Conservation (phyloP, 768 basidiomycete species). For the Epithele typhae region DNA sequence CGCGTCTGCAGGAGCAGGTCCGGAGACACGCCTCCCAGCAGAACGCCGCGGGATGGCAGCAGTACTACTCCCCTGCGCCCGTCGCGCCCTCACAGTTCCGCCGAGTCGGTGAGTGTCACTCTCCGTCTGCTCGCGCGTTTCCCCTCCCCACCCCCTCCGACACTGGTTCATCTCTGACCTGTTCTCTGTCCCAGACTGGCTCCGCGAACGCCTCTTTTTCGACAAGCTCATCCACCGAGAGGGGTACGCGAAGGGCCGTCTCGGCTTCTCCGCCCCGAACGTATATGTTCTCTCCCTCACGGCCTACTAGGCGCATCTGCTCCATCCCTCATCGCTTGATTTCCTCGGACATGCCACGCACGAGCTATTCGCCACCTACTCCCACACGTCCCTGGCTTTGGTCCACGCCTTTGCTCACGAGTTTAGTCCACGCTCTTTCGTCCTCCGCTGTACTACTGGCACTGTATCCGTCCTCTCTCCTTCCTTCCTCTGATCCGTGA, state of each 20-base stretch:
- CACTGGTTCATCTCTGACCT: not conserved
- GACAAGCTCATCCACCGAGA: slow-evolving; percentile 62
- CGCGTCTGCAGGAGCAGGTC: slow-evolving; percentile 68
- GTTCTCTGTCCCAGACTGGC: slow-evolving; percentile 53
- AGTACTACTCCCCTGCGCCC: slow-evolving; percentile 40
- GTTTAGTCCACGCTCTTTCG: too few relatives aligned
- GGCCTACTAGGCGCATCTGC: slow-evolving; percentile 14
- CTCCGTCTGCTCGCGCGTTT: not conserved
- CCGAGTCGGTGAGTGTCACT: slow-evolving; percentile 54
- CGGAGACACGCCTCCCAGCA: slow-evolving; percentile 49
- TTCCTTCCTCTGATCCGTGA: too few relatives aligned
- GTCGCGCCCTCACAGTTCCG: slow-evolving; percentile 46
- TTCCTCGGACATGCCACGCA: too few relatives aligned
- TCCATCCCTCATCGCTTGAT: too few relatives aligned
- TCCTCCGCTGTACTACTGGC: too few relatives aligned
- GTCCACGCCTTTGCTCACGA: too few relatives aligned
- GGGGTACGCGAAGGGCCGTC: slow-evolving; percentile 48
- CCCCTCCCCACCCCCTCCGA: not conserved
- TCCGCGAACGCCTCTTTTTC: slow-evolving; percentile 68
- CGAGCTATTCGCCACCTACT: too few relatives aligned
- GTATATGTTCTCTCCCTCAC: slow-evolving; percentile 56
- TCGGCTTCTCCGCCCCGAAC: slow-evolving; percentile 78
- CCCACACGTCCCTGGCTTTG: too few relatives aligned
- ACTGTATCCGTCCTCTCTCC: too few relatives aligned
- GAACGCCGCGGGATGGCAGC: slow-evolving; percentile 33